phyloP scores from a whole-genome alignment of 768 basidiomycete genomes.

The Boletales sp. region DNA sequence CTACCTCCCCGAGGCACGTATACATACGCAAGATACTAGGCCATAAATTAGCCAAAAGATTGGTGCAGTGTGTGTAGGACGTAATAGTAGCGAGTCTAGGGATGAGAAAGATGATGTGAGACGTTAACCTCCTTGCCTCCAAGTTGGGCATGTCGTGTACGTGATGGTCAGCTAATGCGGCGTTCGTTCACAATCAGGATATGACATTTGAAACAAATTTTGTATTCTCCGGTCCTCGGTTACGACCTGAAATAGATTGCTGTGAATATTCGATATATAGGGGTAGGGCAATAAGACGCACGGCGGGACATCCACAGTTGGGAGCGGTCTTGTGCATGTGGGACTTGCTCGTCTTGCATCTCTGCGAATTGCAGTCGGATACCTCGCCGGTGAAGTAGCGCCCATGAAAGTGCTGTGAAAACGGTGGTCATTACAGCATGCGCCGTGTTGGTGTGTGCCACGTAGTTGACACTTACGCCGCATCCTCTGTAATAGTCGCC shows the following conservation, averaged over 20 bases:
- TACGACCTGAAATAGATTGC: slow-evolving; percentile 20
- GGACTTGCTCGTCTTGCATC: slow-evolving; percentile 33
- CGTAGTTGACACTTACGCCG: slow-evolving; percentile 23
- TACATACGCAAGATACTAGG: slow-evolving; percentile 10
- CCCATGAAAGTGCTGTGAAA: slow-evolving; percentile 33
- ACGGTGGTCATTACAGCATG: slow-evolving; percentile 5
- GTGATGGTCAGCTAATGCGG: slow-evolving; percentile 10
- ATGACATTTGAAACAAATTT: slow-evolving; percentile 32
- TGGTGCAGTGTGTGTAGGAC: neutral
- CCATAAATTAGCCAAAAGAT: slow-evolving; percentile 16
- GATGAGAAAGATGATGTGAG: neutral
- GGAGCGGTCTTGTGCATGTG: slow-evolving; percentile 34
- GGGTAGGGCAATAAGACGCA: slow-evolving; percentile 13
- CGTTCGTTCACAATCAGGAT: slow-evolving; percentile 30
- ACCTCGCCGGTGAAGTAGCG: slow-evolving; percentile 35
- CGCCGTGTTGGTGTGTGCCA: neutral
- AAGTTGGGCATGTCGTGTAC: slow-evolving; percentile 2
- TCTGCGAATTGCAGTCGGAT: slow-evolving; percentile 26
- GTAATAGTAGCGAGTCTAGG: slow-evolving; percentile 15
- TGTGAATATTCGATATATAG: slow-evolving; percentile 8
- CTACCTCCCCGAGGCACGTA: slow-evolving; percentile 6
- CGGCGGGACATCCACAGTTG: slow-evolving; percentile 31
- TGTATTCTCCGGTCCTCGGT: slow-evolving; percentile 36
- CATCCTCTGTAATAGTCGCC: slow-evolving; percentile 37
- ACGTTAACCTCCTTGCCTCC: neutral